Evolutionary conservation across 495 filamentous ascomycete species (phyloP), one percentile per base, ranked within the genome.

Genomic region (Neurospora intermedia): DNA sequence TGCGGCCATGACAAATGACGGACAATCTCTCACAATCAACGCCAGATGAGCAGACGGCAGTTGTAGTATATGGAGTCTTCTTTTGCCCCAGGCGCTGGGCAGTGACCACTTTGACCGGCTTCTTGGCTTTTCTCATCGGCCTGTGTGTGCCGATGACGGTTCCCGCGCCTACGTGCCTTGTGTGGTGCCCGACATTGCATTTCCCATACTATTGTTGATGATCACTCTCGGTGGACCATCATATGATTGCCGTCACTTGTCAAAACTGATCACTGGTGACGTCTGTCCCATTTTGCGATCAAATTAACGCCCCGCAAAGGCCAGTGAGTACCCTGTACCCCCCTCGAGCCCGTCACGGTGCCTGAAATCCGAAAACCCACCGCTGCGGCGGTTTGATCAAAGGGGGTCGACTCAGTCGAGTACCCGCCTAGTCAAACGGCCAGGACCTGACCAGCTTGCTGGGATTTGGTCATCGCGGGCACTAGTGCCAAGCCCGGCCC

Each of bases 391-490:
- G 54, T 62, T 35, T 62, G 54, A 62, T 62, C 54, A 62, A 59
- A 11, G 48, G 48, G 20, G 48, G 20, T 59, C 23, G 23, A 62
- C 23, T 62, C 54, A 6, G 54, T 35, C 27, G 54, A 62, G 13
- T 62, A 31, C 27, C 27, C 27, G 27, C 27, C 27, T 31, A 15
- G 75, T 73, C 74, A 73, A 73, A 73, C 71, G 46, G 71, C 74
- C 71, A 71, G 76, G 78, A 77, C 27, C 27, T 27, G 27, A 27
- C 77, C 73, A 72, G 73, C 71, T 69, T 71, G 70, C 70, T 75
- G 73, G 76, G 75, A 73, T 75, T 74, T 54, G 42, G 69, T 46
- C 69, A 74, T 70, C 71, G 23, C 27, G 54, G 23, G 18, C 27
- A 66, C 27, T 35, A 31, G 27, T 31, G 27, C 27, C 27, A 31